Evolutionary conservation across 2,329 filamentous ascomycete genomes (phyloP), one percentile per base, ranked within the genome.

Genomic region (Epicoccum nigrum): DNA sequence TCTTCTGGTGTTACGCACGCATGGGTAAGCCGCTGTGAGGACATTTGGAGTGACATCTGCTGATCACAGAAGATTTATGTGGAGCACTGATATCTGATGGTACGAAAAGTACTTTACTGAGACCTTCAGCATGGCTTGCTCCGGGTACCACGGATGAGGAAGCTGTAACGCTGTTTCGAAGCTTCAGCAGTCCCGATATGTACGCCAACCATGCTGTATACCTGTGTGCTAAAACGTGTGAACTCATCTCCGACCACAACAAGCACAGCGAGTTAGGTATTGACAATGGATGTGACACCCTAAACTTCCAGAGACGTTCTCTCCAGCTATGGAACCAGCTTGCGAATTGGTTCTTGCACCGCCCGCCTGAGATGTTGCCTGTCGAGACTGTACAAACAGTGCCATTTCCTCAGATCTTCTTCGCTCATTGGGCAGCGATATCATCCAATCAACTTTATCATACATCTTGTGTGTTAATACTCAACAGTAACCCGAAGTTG

Each of bases 381-480:
- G 71, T 81, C 12, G 72, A 77, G 31, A 76, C 69, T 2, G 71
- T 76, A n/a, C 69, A 74, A 25, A 71, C 70, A 2, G 65, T 69
- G 7, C 78, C 78, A 1, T 84, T 83, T 51, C 80, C 81, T 0
- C 73, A 79, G 34, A 77, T 83, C 2, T 72, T 84, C 1, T 85
- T 81, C 59, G 64, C 76, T 1, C 77, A 81, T 50, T 81, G 77
- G 75, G 78, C 80, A 0, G 81, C 79, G 3, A 84, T 84, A 20
- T 84, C 81, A 0, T 78, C 78, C 0, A 84, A 81, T 42, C 82
- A 84, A 55, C 71, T 85, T 0, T 82, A 83, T 37, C 82, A 85
- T 56, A 83, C 83, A 0, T 76, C 80, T 7, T 81, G 78, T 54
- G 77, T 83, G 9, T 61, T 84, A 8, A 71, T 85, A 11, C 69